phyloP scores from a whole-genome alignment of 2,329 filamentous ascomycete genomes.

The Colletotrichum salicis region DNA sequence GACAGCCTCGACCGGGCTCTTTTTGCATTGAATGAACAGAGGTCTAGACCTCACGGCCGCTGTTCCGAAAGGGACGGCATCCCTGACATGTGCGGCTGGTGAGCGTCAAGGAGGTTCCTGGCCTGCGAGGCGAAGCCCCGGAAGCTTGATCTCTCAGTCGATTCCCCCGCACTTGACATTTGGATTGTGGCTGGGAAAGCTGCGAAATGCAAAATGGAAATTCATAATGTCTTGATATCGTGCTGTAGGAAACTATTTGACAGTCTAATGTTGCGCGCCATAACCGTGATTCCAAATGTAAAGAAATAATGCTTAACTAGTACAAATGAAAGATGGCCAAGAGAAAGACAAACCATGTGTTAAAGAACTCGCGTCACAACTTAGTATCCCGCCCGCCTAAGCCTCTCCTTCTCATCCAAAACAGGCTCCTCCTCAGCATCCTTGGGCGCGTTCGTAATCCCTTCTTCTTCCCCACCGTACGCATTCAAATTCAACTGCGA shows the following conservation, averaged over 20 bases:
- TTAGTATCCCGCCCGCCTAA: background rate
- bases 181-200: background rate
- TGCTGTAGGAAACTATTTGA: background rate
- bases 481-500: background rate
- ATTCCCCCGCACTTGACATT: background rate
- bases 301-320: background rate
- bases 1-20: background rate
- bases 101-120: background rate
- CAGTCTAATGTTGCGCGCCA: background rate
- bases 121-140: background rate
- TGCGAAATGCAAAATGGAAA: background rate
- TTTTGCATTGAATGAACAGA: background rate
- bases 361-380: background rate
- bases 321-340: background rate
- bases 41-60: background rate
- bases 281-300: background rate
- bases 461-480: slow-evolving; percentile 11
- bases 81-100: background rate
- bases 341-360: background rate
- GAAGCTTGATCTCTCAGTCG: background rate
- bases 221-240: background rate
- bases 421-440: slow-evolving; percentile 18
- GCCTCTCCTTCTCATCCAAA: slow-evolving; percentile 29
- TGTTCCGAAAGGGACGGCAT: background rate
- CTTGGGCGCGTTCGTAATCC: slow-evolving; percentile 30